These are phyloP conservation scores for Vigna reflexopilosa DNA, from an alignment of 306 rosid species.

Conservation along the genomic window DNA sequence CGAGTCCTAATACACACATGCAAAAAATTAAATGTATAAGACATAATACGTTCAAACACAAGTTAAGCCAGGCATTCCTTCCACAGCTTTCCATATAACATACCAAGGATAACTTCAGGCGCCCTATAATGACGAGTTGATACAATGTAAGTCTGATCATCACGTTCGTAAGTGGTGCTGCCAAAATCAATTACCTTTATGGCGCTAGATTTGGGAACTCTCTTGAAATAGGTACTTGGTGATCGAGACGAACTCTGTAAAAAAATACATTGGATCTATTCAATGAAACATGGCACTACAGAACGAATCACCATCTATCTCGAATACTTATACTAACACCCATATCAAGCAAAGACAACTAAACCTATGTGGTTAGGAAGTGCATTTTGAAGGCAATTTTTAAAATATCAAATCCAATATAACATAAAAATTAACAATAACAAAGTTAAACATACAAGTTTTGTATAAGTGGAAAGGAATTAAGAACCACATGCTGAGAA, in stretches of 20 bases:
- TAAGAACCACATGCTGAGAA: not conserved
- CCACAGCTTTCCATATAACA: not conserved
- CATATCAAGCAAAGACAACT: not conserved
- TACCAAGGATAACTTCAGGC: conserved; percentile 97
- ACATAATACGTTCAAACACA: not conserved
- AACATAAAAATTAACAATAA: too few relatives aligned
- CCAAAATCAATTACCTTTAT: conserved; percentile 99
- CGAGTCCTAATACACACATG: conserved; percentile 65
- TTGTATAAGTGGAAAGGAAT: not conserved
- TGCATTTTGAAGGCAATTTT: not conserved
- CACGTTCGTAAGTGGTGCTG: conserved; percentile 88
- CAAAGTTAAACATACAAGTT: not conserved
- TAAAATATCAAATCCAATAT: too few relatives aligned
- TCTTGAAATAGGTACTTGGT: conserved; percentile 76
- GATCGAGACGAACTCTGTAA: conserved; percentile 78
- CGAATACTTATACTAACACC: not conserved
- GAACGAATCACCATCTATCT: not conserved
- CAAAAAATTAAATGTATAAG: not conserved
- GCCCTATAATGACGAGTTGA: conserved; percentile 98
- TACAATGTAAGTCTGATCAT: conserved; percentile 86
- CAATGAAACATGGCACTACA: not conserved
- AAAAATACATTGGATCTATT: not conserved
- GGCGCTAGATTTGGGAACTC: conserved; percentile 89
- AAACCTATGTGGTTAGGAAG: not conserved
- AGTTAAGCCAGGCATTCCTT: not conserved